Evolutionary conservation across 495 filamentous ascomycete species (phyloP), one percentile per base, ranked within the genome.

Genomic region (Talaromyces ruber): DNA sequence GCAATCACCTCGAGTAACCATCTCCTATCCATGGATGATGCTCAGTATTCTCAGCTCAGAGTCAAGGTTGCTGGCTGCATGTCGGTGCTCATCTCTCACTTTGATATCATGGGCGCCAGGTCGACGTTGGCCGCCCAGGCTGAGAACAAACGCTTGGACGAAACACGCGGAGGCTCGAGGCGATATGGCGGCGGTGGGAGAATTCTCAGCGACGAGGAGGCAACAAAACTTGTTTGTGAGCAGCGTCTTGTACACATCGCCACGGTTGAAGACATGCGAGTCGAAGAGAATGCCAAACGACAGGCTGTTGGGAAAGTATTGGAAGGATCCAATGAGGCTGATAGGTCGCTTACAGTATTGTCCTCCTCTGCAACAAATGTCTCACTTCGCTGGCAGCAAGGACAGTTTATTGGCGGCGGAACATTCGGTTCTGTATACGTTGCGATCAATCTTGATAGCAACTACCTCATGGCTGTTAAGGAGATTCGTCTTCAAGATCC

Each of bases 401-500:
- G 94, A 53, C 91, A 96, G 66, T 98, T 94, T 72, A 90, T 98
- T 58, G 94, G 94, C 24, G 94, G 95, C 43, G 94, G 94, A 64
- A 97, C 94, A 0, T 98, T 98, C 69, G 94, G 94, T 24, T 96
- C 92, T 37, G 94, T 98, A 39, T 98, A 98, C 68, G 91, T 91
- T 24, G 95, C 93, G 47, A 93, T 97, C 82, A 98, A 98, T 66
- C 76, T 98, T 52, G 94, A 98, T 73, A 92, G 91, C 53, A 94
- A 93, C 54, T 90, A 93, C 67, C 78, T 97, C 58, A 98, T 98
- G 94, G 94, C 94, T 16, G 95, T 98, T 45, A 98, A 98, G 73
- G 94, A 98, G 73, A 98, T 98, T 64, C 89, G 94, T 37, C 79
- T 98, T 39, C 95, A 98, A 72, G 94, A 98, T 74, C 95, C 94